phyloP scores from a whole-genome alignment of 1,284 basidiomycete species.

The Apiotrichum sp. region DNA sequence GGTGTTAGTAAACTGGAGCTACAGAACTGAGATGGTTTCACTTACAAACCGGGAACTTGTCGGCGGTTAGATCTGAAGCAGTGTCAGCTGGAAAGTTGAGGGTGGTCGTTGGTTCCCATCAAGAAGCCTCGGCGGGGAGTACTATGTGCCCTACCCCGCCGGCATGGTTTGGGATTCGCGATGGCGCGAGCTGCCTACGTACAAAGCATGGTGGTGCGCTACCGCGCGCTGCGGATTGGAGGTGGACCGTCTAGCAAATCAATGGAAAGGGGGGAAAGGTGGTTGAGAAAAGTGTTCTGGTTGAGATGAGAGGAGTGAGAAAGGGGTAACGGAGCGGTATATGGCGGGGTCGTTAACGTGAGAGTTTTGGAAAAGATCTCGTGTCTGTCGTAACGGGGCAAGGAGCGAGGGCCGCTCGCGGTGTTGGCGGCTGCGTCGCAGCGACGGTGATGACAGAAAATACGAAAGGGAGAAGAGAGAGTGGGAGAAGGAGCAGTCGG shows the following conservation, averaged over 20 bases:
- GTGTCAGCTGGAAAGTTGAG: conserved; percentile 1
- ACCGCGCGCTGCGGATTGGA: neutral
- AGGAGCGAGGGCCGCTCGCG: too few species aligned
- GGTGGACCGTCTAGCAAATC: neutral
- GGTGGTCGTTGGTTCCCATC: neutral
- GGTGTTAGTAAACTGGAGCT: neutral
- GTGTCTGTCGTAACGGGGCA: too few species aligned
- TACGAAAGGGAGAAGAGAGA: conserved; percentile 49
- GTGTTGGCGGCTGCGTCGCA: neutral
- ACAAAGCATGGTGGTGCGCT: conserved; percentile 17
- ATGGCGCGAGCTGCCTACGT: neutral
- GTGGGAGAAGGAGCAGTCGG: conserved; percentile 40
- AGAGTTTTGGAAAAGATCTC: too few species aligned
- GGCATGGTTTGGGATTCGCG: too few species aligned
- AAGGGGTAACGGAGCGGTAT: too few species aligned
- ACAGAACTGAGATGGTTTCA: conserved; percentile 15
- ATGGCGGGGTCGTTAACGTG: too few species aligned
- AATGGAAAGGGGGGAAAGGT: neutral
- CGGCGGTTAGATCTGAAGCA: conserved; percentile 62
- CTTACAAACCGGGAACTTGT: conserved; percentile 71
- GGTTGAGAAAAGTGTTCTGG: too few species aligned
- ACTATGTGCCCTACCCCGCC: too few species aligned
- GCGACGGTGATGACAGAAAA: conserved; percentile 28
- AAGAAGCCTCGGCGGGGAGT: too few species aligned
- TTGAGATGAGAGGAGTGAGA: too few species aligned